Base-by-base conservation (phyloP, 768 basidiomycete genomes). In the Boletus rubescentipes region DNA sequence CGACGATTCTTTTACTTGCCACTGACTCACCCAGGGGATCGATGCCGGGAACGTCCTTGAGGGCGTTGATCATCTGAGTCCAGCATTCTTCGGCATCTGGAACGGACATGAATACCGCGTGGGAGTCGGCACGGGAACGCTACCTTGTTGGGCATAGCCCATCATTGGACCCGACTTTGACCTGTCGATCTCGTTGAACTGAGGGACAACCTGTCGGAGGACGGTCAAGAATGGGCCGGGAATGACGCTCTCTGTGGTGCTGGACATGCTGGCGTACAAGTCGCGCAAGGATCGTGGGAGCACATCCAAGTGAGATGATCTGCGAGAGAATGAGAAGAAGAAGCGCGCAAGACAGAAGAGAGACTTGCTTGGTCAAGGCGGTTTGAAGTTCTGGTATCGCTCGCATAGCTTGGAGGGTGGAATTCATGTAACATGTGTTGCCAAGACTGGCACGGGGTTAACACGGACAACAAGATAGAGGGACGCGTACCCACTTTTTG, bases 391-490 rank as follows among this genome's bases (percentile, higher is more conserved):
- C 93, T 2, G 95, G 94, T 46, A 99, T 87, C 4, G 91, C 85
- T 21, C 93, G 89, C 57, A 99, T 80, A n/a, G 90, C 87, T 75
- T 99, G 97, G 2, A 98, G 77, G 2, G 91, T 93, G 1, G 97
- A 85, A 67, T 96, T 98, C 88, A 98, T 93, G 73, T 99, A 99
- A 65, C 96, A 98, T 0, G 95, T 98, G 67, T 98, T 98, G 34
- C 96, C 94, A 35, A 95, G 75, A 64, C 82, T 84, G 16, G 46
- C 15, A 15, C 21, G 37, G 37, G 4, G 45, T 59, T 52, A 46
- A 37, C 10, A 42, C 26, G 32, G 9, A 21, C 29, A 26, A 48
- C 21, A 15, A 31, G 8, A 14, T 1, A 0, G 38, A 37, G 29
- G 15, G 18, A 41, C 14, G 16, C 14, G 30, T 8, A 52, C 80